A percentile compares a stretch with the other conserved stretches of the same genome.
Conservation (phyloP, 164 flowering plant genomes). For the Tetracentron sinense region DNA sequence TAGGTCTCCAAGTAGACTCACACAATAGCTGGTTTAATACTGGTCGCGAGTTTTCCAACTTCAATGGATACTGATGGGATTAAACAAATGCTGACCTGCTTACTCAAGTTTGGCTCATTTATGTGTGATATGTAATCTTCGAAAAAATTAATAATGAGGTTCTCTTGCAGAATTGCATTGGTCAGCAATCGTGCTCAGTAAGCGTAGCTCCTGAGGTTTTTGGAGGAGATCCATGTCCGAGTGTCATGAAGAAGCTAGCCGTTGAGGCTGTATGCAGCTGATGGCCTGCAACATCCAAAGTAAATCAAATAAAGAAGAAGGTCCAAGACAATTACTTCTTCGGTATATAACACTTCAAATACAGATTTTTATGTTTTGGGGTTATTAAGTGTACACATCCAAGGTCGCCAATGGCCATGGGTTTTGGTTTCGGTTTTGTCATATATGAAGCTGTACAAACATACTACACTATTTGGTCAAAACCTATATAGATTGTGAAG, state of each 20-base stretch:
- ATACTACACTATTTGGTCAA: constrained; percentile 19
- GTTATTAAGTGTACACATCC: constrained; percentile 5
- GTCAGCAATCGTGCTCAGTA: constrained; percentile 37
- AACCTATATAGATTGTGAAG: constrained; percentile 17
- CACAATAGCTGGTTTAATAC: too few species aligned
- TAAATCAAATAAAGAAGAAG: neutral
- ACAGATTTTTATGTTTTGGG: constrained; percentile 8
- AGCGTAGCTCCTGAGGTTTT: constrained; percentile 34
- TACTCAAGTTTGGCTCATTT: neutral
- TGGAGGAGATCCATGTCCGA: constrained; percentile 48
- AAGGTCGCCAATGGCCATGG: neutral
- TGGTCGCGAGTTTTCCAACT: too few species aligned
- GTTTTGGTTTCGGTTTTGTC: constrained; percentile 4
- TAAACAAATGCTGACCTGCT: neutral
- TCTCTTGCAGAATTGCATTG: constrained; percentile 47
- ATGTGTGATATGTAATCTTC: neutral
- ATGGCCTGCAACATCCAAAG: constrained; percentile 3
- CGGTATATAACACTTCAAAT: constrained; percentile 5
- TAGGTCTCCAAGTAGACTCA: too few species aligned
- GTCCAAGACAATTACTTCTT: neutral
- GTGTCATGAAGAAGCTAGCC: constrained; percentile 41
- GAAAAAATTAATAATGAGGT: neutral
- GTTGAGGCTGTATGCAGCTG: constrained; percentile 54
- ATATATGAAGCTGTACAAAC: constrained; percentile 24
- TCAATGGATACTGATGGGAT: too few species aligned